Base-by-base conservation (phyloP, 495 filamentous ascomycete species). In the Chaetomidium leptoderma region DNA sequence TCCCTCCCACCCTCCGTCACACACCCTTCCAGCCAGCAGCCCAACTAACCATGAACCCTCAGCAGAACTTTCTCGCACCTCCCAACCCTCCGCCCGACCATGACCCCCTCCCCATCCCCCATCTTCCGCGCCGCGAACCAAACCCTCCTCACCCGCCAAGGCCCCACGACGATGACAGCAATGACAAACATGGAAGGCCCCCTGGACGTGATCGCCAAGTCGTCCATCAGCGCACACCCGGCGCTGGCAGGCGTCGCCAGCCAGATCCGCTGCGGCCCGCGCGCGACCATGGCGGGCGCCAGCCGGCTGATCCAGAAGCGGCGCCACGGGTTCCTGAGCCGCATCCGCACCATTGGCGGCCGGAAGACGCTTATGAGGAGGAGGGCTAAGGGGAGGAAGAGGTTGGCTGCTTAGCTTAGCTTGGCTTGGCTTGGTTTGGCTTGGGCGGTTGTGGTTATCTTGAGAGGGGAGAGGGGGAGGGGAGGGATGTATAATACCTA, bases 281-380 rank as follows among this genome's bases (percentile, higher is more conserved):
- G 75, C 24, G 63, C 74, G 33, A 78, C 74, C 36, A 72, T 77
- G 74, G 66, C 69, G 30, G 55, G 65, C 16, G 42, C 65, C 46
- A 75, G 63, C 40, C 69, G 76, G n/a, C 65, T 79, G n/a, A 59
- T 76, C n/a, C 74, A 76, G 64, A 78, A 78, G 70, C 60, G 76
- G 29, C 63, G 73, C 16, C 73, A 76, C 52, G 76, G 76, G 14
- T 79, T 78, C 59, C 56, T 79, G n/a, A 74, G 69, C 56, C 62
- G 76, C 26, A 49, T 72, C 14, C 60, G 58, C 54, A 70, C 72
- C 8, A 63, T 63, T 46, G 74, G 67, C 11, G 76, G 76, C 26
- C 62, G 63, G 53, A 74, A 72, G 63, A 74, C 58, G 51, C 57
- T 79, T 39, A 57, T 63, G 63, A 59, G 72, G 46, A 56, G 76